phyloP scores from a whole-genome alignment of 202 grass and related monocot species.

The Bolboschoenoplectus hybrid region DNA sequence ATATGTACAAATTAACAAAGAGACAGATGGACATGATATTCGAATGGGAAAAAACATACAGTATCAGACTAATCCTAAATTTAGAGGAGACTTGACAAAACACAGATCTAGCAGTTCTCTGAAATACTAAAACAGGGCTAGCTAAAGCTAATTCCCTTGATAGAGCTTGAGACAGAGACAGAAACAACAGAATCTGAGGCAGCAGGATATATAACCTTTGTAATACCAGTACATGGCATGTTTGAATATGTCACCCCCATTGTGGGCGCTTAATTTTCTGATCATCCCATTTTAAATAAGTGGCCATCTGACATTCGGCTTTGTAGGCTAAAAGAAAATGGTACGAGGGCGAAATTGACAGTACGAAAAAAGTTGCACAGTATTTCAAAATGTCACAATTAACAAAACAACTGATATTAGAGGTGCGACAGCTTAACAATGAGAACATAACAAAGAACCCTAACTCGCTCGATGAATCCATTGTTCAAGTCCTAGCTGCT shows the following conservation, averaged over 20 bases:
- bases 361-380: neutral
- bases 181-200: neutral
- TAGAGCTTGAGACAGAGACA: neutral
- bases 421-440: neutral
- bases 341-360: neutral
- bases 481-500: constrained; percentile 68
- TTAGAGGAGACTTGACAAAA: neutral
- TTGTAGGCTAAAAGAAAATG: neutral
- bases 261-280: neutral
- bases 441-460: constrained; percentile 1
- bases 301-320: neutral
- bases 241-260: neutral
- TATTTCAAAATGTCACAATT: neutral
- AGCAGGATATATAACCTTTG: neutral
- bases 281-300: neutral
- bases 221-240: neutral
- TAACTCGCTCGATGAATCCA: constrained; percentile 57
- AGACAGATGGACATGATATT: too few species aligned
- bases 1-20: too few species aligned
- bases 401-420: neutral
- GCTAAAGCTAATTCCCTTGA: neutral
- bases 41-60: neutral
- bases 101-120: neutral
- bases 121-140: neutral
- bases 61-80: neutral